Conservation (phyloP, 805 yeast genomes). For the Starmerella floricola region DNA sequence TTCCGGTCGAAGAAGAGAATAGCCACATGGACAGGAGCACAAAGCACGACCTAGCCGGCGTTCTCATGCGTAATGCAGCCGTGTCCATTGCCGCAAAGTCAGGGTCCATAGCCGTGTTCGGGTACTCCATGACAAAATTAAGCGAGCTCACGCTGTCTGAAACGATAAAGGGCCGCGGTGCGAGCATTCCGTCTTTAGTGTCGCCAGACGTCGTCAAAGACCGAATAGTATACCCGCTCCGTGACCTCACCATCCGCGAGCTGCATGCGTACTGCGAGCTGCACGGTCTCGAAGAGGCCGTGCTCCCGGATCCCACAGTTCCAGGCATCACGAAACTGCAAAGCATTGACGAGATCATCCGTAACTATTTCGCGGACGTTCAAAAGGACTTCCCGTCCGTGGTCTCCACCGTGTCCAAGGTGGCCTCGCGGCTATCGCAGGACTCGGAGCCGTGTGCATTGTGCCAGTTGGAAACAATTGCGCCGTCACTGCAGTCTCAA, state of each 20-base stretch:
- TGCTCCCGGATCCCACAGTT: constrained; percentile 20
- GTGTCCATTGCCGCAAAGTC: constrained; percentile 36
- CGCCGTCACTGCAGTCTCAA: too few species aligned
- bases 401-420: constrained; percentile 82
- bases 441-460: constrained; percentile 18
- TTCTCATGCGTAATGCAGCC: constrained; percentile 40
- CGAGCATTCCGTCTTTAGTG: constrained; percentile 39
- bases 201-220: constrained; percentile 10
- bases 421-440: constrained; percentile 58
- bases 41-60: constrained; percentile 45
- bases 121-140: constrained; percentile 69
- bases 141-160: constrained; percentile 70
- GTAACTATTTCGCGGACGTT: constrained; percentile 56
- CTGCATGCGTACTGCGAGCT: constrained; percentile 43
- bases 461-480: constrained; percentile 8
- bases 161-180: constrained; percentile 80
- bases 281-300: constrained; percentile 31
- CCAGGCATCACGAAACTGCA: constrained; percentile 50
- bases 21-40: constrained; percentile 38
- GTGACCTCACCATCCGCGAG: constrained; percentile 65
- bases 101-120: constrained; percentile 45
- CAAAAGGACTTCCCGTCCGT: constrained; percentile 77
- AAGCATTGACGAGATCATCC: constrained; percentile 70
- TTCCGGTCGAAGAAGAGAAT: constrained; percentile 1
- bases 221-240: constrained; percentile 45